These are phyloP conservation scores for Solanum ossicruentum DNA, from an alignment of 257 asterid species.

Conservation along the genomic window DNA sequence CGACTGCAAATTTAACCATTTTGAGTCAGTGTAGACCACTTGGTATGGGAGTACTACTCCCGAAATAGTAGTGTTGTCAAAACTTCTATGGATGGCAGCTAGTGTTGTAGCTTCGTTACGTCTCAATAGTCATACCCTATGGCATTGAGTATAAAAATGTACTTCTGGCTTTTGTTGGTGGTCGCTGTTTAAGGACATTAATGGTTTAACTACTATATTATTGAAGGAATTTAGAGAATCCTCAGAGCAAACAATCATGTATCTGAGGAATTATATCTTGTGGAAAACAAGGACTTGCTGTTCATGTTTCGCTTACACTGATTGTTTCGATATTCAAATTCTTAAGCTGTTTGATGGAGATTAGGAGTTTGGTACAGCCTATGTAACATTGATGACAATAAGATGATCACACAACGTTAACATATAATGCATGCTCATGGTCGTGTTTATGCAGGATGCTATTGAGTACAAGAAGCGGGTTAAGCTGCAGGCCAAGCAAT, in stretches of 20 bases:
- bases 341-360: background rate
- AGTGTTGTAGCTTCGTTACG: background rate
- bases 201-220: background rate
- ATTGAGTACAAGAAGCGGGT: slow-evolving; percentile 74
- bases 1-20: background rate
- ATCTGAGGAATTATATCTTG: background rate
- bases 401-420: background rate
- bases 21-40: background rate
- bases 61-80: background rate
- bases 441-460: slow-evolving; percentile 42
- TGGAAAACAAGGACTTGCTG: background rate
- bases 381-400: background rate
- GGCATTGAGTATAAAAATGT: background rate
- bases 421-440: background rate
- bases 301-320: background rate
- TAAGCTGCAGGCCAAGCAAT: slow-evolving; percentile 69
- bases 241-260: background rate
- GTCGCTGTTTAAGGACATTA: background rate
- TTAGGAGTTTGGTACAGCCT: background rate
- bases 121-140: background rate
- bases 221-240: background rate
- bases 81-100: background rate
- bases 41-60: background rate
- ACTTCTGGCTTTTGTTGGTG: background rate
- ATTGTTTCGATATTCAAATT: background rate